Evolutionary conservation across 345 rosid genomes (phyloP).

Genomic region (Eucalyptus erythrocorys): DNA sequence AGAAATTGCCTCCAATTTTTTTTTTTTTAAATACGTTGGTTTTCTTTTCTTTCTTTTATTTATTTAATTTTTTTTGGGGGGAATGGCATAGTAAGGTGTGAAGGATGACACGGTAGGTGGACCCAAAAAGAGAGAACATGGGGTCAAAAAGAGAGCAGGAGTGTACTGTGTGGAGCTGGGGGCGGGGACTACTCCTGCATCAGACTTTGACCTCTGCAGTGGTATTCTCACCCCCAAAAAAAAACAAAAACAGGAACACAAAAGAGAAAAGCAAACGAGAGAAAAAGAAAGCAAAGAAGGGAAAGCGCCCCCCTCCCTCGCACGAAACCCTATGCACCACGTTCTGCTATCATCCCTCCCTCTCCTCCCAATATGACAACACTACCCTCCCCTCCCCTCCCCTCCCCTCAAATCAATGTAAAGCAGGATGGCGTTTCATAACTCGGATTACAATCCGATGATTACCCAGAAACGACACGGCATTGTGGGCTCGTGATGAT

Average conservation of each 20-base stretch:
- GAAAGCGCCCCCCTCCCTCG: neutral
- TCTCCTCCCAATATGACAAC: neutral
- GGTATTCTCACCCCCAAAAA: neutral
- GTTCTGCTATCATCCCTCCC: neutral
- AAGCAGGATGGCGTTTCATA: neutral
- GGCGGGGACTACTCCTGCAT: neutral
- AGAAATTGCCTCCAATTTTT: neutral
- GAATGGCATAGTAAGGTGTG: neutral
- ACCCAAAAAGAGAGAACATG: neutral
- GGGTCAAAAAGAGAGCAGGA: neutral
- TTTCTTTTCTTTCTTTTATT: accelerated
- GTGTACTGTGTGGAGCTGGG: neutral
- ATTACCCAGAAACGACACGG: neutral
- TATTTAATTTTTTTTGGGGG: neutral
- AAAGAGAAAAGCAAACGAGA: neutral
- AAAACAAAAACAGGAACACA: neutral
- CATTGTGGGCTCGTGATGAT: neutral
- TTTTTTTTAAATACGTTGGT: too few species aligned
- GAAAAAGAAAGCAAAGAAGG: neutral
- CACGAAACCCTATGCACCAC: neutral
- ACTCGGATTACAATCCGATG: neutral
- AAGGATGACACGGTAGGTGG: neutral
- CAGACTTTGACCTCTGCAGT: neutral
- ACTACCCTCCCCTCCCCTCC: neutral
- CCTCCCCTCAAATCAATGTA: neutral